Evolutionary conservation across 805 yeast species (phyloP).

Genomic region (Hanseniaspora singularis): DNA sequence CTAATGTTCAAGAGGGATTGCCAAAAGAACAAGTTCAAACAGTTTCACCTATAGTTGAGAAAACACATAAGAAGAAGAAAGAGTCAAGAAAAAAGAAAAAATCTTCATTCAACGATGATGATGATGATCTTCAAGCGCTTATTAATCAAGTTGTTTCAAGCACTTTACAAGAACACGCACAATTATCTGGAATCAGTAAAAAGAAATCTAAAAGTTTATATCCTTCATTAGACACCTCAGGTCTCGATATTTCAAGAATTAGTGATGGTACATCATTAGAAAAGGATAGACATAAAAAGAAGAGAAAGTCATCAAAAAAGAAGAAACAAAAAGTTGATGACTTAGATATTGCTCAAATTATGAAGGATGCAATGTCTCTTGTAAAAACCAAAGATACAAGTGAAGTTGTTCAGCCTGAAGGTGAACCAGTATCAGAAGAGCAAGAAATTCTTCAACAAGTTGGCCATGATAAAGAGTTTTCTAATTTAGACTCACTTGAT

Average conservation of each 20-base stretch:
- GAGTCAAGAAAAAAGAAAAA: slow-evolving; percentile 16
- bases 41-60: slow-evolving; percentile 16
- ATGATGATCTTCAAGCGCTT: slow-evolving; percentile 24
- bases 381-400: slow-evolving; percentile 45
- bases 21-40: slow-evolving; percentile 19
- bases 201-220: no score
- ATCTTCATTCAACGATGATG: slow-evolving; percentile 14
- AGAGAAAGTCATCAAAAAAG: slow-evolving; percentile 14
- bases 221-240: neutral
- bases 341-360: slow-evolving; percentile 56
- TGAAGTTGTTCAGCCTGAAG: slow-evolving; percentile 24
- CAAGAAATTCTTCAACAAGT: neutral
- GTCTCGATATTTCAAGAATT: neutral
- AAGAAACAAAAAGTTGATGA: slow-evolving; percentile 30
- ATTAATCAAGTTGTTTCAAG: slow-evolving; percentile 27
- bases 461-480: slow-evolving; percentile 16
- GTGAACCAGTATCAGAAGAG: slow-evolving; percentile 20
- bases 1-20: slow-evolving; percentile 1
- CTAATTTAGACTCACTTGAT: slow-evolving; percentile 24
- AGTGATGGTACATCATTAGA: no score
- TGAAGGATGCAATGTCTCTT: slow-evolving; percentile 66
- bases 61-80: slow-evolving; percentile 4
- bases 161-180: slow-evolving; percentile 28
- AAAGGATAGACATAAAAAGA: slow-evolving; percentile 9
- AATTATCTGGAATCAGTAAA: slow-evolving; percentile 19